Base-by-base conservation (phyloP, 768 basidiomycete species). In the Termitomyces sp. region DNA sequence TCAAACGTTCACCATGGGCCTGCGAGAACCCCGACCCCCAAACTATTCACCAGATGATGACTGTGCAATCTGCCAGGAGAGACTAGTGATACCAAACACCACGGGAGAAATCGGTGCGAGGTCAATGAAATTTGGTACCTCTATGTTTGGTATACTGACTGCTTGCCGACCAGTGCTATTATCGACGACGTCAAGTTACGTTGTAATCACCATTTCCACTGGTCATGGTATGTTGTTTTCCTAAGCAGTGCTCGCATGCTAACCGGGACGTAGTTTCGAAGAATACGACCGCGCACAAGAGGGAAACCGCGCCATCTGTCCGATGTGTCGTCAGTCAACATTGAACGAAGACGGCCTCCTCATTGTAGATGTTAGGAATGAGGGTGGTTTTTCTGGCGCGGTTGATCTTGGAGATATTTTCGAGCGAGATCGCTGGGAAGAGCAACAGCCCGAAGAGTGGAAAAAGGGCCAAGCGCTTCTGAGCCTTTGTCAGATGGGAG, bases 391-490 rank as follows among this genome's bases (percentile, higher is more conserved):
- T 47, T 50, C 56, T 10, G 60, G 60, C 15, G 56, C 41, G 37
- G 39, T 58, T 26, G 47, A 61, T 45, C 53, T 61, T n/a, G 60
- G 56, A 24, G 56, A 54, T 5, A 54, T 54, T 26, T 47, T 61
- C 13, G 56, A 61, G n/a, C 49, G 16, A 31, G 55, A 56, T 37
- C 60, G 44, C n/a, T 60, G 55, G 55, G 52, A 61, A 46, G 60
- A 61, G 37, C 41, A 41, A 13, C 56, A 58, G n/a, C 56, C 60
- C 26, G 60, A 58, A 24, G 56, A 54, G 34, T 61, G 60, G 60
- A 58, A 28, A 34, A 54, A 49, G 18, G 56, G 56, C 4, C 56
- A 58, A 36, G 52, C 42, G 7, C 56, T 58, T 26, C 42, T 61
- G 41, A 45, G 56, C 44, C 37, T 61, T 20, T 61, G 56, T 46